phyloP scores from a whole-genome alignment of 2,329 filamentous ascomycete genomes.

The Stylonectria norvegica region DNA sequence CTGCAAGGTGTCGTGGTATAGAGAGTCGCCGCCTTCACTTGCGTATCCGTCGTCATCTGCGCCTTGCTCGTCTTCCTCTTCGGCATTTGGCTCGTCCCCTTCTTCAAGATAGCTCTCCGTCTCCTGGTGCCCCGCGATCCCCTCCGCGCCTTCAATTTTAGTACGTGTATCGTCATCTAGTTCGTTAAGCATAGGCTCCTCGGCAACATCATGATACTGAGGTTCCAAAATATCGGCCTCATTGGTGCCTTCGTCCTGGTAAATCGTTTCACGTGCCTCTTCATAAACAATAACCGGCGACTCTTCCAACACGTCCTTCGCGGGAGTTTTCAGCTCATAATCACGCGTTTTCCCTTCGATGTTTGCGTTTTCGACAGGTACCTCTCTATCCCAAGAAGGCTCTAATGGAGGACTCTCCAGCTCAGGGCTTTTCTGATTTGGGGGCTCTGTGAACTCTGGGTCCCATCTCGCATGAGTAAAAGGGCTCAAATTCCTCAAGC shows the following conservation, averaged over 20 bases:
- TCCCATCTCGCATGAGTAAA: constrained; percentile 64
- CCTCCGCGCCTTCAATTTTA: constrained; percentile 6
- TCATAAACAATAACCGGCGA: constrained; percentile 6
- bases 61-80: constrained; percentile 36
- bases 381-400: constrained; percentile 12
- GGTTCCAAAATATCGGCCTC: not conserved
- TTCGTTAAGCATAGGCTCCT: constrained; percentile 7
- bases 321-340: constrained; percentile 8
- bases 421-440: constrained; percentile 16
- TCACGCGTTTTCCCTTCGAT: constrained; percentile 4
- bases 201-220: not conserved
- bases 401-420: constrained; percentile 19
- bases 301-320: constrained; percentile 7
- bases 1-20: constrained; percentile 60
- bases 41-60: constrained; percentile 39
- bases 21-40: constrained; percentile 62
- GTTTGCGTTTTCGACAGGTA: constrained; percentile 10
- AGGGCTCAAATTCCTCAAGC: constrained; percentile 70
- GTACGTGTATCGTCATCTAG: no score
- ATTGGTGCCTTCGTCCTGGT: not conserved
- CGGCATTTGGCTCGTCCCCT: constrained; percentile 23
- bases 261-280: constrained; percentile 3
- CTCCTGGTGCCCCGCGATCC: constrained; percentile 22
- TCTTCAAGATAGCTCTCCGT: constrained; percentile 8
- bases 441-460: constrained; percentile 23